phyloP scores from a whole-genome alignment of 352 stramenopile genomes.

The Phytopythium litorale region DNA sequence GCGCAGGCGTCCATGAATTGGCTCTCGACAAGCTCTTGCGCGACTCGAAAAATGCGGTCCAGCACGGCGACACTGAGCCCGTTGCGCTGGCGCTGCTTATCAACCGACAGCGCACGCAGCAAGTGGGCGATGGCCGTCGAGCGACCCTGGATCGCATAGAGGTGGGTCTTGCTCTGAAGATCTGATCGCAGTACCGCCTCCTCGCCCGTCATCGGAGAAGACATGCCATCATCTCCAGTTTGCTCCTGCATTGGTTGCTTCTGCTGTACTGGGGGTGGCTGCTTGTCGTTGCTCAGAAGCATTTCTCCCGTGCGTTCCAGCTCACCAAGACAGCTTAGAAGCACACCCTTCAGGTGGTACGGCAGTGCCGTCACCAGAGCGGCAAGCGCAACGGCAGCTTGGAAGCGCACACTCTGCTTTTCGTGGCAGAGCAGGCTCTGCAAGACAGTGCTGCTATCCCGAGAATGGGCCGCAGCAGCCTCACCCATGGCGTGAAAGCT shows the following conservation, averaged over 20 bases:
- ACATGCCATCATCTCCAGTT: background rate
- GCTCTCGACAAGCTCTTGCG: conserved; percentile 69
- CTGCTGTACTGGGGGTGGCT: background rate
- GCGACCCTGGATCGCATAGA: conserved; percentile 77
- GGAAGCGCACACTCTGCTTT: conserved; percentile 75
- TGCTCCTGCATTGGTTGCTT: background rate
- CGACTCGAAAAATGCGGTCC: conserved; percentile 60
- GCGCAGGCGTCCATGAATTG: conserved; percentile 73
- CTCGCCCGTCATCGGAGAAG: background rate
- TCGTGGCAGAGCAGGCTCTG: conserved; percentile 50
- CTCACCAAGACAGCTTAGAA: conserved; percentile 33
- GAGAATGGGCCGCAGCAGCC: conserved; percentile 39
- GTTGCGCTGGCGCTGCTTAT: conserved; percentile 19
- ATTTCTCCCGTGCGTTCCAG: conserved; percentile 37
- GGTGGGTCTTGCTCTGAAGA: conserved; percentile 53
- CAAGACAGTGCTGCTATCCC: conserved; percentile 31
- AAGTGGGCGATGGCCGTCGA: conserved; percentile 66
- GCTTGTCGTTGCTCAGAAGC: conserved; percentile 9
- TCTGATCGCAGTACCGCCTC: conserved; percentile 10
- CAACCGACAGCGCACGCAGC: conserved; percentile 42
- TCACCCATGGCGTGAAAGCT: conserved; percentile 70
- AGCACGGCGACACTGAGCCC: conserved; percentile 54
- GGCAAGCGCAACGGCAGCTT: conserved; percentile 57
- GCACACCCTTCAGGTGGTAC: conserved; percentile 50
- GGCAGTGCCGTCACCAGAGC: conserved; percentile 65